These are phyloP conservation scores for Colletotrichum shisoi DNA, from an alignment of 2,329 filamentous ascomycete genomes.

Conservation along the genomic window DNA sequence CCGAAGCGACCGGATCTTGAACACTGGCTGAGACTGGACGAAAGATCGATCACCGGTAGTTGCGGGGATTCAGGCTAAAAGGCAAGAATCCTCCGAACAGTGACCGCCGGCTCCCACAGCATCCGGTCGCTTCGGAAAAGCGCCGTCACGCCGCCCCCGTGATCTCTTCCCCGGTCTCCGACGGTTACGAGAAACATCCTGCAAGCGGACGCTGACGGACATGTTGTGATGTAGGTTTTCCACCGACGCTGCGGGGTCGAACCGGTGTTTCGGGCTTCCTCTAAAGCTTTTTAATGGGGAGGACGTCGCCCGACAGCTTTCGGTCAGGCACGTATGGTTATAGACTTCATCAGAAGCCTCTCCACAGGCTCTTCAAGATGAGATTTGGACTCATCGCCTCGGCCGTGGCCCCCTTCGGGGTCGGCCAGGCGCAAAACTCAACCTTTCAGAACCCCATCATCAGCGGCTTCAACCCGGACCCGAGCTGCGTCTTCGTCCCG, in stretches of 20 bases:
- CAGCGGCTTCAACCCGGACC: slow-evolving; percentile 60
- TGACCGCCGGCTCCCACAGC: not conserved
- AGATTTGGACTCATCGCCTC: not conserved
- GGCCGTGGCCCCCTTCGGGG: not conserved
- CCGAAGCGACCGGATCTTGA: not conserved
- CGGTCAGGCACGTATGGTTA: no score
- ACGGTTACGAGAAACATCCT: rapidly evolving
- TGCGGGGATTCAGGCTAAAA: slow-evolving; percentile 21
- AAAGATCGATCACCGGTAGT: slow-evolving; percentile 13
- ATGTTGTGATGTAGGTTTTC: slow-evolving; percentile 1
- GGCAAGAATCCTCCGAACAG: not conserved
- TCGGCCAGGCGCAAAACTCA: slow-evolving; percentile 40
- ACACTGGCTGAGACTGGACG: not conserved
- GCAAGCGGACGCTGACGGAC: not conserved
- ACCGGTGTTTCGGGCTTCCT: not conserved
- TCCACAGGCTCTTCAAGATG: not conserved
- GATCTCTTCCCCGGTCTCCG: not conserved
- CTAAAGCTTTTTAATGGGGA: no score
- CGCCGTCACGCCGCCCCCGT: not conserved
- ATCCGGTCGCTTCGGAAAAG: slow-evolving; percentile 26
- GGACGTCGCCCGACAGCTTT: not conserved
- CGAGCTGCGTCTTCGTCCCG: slow-evolving; percentile 54
- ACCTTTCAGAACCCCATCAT: slow-evolving; percentile 55
- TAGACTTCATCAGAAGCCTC: no score
- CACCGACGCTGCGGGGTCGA: not conserved